Evolutionary conservation across 768 basidiomycete genomes (phyloP).

Genomic region (Auricularia sp.): DNA sequence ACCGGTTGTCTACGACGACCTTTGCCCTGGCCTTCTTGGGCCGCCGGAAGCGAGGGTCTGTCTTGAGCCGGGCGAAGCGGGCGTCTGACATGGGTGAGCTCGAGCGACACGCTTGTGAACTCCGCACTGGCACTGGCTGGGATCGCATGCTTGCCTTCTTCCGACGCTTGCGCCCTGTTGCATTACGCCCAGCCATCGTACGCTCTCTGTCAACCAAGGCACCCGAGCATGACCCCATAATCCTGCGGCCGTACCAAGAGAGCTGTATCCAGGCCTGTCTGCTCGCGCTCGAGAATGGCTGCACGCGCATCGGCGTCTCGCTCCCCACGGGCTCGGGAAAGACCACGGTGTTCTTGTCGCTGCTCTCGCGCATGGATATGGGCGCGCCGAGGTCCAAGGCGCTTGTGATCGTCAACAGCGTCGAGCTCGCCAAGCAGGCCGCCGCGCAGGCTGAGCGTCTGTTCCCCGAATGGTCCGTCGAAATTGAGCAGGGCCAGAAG

Average conservation of each 20-base stretch:
- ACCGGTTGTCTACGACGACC: constrained; percentile 85
- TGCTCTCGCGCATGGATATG: constrained; percentile 55
- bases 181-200: not conserved
- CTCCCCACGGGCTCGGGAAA: constrained; percentile 81
- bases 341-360: constrained; percentile 83
- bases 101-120: not conserved
- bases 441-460: constrained; percentile 57
- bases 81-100: constrained; percentile 53
- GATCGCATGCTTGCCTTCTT: too few relatives aligned
- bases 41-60: constrained; percentile 87
- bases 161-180: too few relatives aligned
- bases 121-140: too few relatives aligned
- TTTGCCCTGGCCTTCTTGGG: constrained; percentile 73
- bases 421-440: constrained; percentile 85
- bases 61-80: constrained; percentile 77
- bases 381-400: constrained; percentile 39
- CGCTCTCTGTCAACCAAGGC: not conserved
- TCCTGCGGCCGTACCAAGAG: constrained; percentile 79
- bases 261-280: constrained; percentile 69
- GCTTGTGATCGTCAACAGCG: constrained; percentile 78
- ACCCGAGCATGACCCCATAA: not conserved
- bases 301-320: constrained; percentile 70
- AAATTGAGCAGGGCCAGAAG: constrained; percentile 82
- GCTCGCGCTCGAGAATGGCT: constrained; percentile 57
- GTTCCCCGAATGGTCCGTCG: constrained; percentile 68